Percentiles rank a stretch among this genome's conserved stretches.
Evolutionary conservation across 805 yeast species (phyloP).

Genomic region (Komagataella mondaviorum): DNA sequence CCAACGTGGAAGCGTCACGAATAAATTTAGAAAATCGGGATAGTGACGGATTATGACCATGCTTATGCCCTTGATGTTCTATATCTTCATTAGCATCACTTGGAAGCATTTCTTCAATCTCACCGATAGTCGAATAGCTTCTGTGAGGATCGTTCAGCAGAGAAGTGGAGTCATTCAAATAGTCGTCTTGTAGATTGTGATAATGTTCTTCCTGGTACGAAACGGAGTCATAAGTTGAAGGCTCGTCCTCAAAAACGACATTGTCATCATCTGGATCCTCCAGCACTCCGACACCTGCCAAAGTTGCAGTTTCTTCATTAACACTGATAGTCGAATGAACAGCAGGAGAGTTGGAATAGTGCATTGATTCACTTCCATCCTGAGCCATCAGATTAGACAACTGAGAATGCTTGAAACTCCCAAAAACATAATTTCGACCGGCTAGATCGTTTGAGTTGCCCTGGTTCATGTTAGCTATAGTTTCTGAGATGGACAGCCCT

Average conservation of each 20-base stretch:
- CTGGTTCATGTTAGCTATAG: background rate
- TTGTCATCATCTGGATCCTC: slow-evolving; percentile 13
- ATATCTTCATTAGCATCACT: background rate
- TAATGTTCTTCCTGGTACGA: background rate
- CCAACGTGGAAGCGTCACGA: slow-evolving; percentile 4
- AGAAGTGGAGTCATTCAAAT: background rate
- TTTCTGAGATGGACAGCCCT: slow-evolving; percentile 1
- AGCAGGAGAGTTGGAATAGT: slow-evolving; percentile 17
- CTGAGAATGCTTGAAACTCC: slow-evolving; percentile 16
- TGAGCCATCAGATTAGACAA: slow-evolving; percentile 3
- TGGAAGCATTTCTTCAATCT: background rate
- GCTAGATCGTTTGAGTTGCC: background rate
- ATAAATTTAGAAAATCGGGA: background rate
- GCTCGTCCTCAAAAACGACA: slow-evolving; percentile 1
- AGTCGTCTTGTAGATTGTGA: background rate
- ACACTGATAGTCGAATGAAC: slow-evolving; percentile 34
- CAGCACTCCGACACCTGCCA: slow-evolving; percentile 43
- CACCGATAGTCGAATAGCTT: background rate
- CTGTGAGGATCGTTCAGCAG: background rate
- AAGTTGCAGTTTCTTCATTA: slow-evolving; percentile 42
- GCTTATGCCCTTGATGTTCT: background rate
- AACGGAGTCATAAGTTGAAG: background rate
- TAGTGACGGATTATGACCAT: background rate
- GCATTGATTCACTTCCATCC: background rate
- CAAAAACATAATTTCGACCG: slow-evolving; percentile 25